Base-by-base conservation (phyloP, 139 green algal genomes). In the Chlorella ohadii region DNA sequence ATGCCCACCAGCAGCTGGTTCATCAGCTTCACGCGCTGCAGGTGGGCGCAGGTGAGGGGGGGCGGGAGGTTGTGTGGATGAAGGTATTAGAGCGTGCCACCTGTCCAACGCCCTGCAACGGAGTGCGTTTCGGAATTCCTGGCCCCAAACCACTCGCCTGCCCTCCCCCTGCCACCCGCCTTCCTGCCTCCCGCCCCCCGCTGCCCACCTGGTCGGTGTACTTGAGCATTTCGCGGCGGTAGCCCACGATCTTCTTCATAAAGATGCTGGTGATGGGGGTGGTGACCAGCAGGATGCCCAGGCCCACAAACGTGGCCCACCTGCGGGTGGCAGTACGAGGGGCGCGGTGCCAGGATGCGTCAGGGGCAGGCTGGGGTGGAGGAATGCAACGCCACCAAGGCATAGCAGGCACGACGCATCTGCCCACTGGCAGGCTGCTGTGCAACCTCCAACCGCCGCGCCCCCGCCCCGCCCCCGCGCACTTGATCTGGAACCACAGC, bases 271-370 rank as follows among this genome's bases (percentile, higher is more conserved):
- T 93, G 44, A 94, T 51, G 22, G 94, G 96, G 39, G 89, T 92
- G 84, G 94, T 90, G 34, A 95, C 5, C 17, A 98, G 72, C 75
- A 97, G 91, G 67, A 97, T 89, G 47, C 80, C 93, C 82, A 99
- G 89, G 3, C 96, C 96, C 59, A 98, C 92, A 85, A 99, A 96
- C 11, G 95, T 95, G 27, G 89, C 90, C 95, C 94, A 98, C 12
- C 88, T 85, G 79, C 77, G 68, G 51, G 12, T 9, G 70, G 78
- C 83, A n/a, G 67, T 84, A 36, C 25, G 16, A 34, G 23, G 33
- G 41, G 57, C 0, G 38, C 2, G 20, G 20, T 25, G 27, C 9
- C 13, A 4, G 17, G 34, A n/a, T 34, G 67, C 19, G 23, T n/a
- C 17, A 51, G 22, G 67, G 3, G 67, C 59, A 67, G 59, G 59